Conservation (phyloP, 192 early-diverging fungal genomes). For the Backusella mclennaniae region DNA sequence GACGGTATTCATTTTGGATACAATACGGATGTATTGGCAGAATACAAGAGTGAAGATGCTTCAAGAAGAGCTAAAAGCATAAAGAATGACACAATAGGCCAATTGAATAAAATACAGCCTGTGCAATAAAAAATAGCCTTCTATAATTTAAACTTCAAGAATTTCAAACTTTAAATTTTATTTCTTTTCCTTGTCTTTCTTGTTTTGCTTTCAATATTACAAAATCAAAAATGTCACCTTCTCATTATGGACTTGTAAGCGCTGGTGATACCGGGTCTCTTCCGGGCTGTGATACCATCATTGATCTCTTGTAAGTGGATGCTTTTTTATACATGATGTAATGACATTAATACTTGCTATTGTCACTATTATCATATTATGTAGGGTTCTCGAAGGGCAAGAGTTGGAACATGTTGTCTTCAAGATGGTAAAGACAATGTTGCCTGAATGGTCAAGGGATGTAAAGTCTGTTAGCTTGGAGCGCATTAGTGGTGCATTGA, state of each 20-base stretch:
- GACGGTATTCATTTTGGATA: slow-evolving; percentile 18
- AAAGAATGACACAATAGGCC: background rate
- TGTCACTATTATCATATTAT: background rate
- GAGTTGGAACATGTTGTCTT: slow-evolving; percentile 10
- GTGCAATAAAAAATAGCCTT: background rate
- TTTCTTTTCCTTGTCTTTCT: background rate
- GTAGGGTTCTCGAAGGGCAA: slow-evolving; percentile 27
- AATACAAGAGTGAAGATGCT: background rate
- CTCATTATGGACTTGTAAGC: background rate
- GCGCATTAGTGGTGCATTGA: slow-evolving; percentile 67
- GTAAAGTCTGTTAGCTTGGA: slow-evolving; percentile 38
- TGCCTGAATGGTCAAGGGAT: slow-evolving; percentile 30
- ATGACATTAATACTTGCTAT: background rate
- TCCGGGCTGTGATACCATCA: slow-evolving; percentile 14
- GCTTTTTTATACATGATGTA: background rate
- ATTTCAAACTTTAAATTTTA: background rate
- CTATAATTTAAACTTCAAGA: background rate
- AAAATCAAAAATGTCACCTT: background rate
- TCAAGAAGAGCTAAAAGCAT: background rate
- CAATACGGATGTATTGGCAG: background rate
- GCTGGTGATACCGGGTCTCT: background rate
- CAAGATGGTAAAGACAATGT: slow-evolving; percentile 1
- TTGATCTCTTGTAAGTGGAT: slow-evolving; percentile 14
- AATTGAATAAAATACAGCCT: background rate
- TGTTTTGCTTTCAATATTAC: background rate